Evolutionary conservation across 495 filamentous ascomycete genomes (phyloP).

Genomic region (Cercophora newfieldiana): DNA sequence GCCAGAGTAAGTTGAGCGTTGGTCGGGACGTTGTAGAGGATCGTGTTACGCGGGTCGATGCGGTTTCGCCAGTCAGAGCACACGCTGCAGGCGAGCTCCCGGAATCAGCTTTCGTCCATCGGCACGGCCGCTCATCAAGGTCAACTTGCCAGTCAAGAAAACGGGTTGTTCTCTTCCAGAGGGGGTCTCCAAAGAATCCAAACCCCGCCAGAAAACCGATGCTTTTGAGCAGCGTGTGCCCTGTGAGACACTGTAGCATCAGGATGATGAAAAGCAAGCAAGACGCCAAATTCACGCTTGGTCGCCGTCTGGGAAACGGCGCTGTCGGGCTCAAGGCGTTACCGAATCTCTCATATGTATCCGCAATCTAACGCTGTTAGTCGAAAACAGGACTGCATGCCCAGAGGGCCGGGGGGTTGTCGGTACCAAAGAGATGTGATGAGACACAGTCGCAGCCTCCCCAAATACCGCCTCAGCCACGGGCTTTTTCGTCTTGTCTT

Average conservation of each 20-base stretch:
- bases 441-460: conserved; percentile 57
- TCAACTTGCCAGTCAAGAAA: not conserved
- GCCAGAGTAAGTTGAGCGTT: conserved; percentile 82
- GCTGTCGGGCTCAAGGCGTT: not conserved
- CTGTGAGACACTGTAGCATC: conserved; percentile 50
- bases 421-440: conserved; percentile 33
- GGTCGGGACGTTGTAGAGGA: conserved; percentile 76
- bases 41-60: conserved; percentile 63
- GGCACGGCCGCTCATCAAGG: not conserved
- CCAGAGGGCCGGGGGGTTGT: not conserved
- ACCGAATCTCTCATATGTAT: conserved; percentile 2
- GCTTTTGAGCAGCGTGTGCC: conserved; percentile 69
- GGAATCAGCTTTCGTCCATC: not conserved
- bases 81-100: conserved; percentile 55
- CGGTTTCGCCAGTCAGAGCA: conserved; percentile 70
- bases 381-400: not conserved
- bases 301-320: not conserved
- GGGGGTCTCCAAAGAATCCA: conserved; percentile 74
- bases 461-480: conserved; percentile 73
- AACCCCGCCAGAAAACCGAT: conserved; percentile 63
- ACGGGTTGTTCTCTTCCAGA: conserved; percentile 54
- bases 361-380: not conserved
- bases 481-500: conserved; percentile 80
- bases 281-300: not conserved
- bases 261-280: not conserved